Evolutionary conservation across 148 eudicot species (phyloP).

Genomic region (Chenopodium berlandieri): DNA sequence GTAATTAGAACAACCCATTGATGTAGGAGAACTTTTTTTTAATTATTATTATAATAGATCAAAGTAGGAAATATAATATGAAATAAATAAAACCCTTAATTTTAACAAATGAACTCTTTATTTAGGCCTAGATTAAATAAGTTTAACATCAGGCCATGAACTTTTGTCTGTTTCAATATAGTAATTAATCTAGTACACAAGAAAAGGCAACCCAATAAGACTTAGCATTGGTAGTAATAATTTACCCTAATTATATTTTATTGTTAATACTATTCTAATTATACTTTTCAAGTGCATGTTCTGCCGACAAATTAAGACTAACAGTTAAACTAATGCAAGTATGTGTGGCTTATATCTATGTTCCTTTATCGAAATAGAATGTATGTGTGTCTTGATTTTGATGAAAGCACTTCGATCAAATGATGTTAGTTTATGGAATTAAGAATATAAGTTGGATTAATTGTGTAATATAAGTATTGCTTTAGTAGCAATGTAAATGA

Average conservation of each 20-base stretch:
- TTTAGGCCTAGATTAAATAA: not conserved
- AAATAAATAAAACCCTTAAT: not conserved
- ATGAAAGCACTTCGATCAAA: too few relatives aligned
- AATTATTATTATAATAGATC: too few relatives aligned
- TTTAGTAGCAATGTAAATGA: too few relatives aligned
- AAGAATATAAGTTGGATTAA: not conserved
- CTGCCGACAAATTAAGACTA: constrained; percentile 3
- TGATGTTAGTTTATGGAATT: not conserved
- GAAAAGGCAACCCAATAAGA: not conserved
- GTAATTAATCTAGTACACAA: not conserved
- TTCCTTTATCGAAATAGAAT: too few relatives aligned
- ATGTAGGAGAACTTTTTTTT: too few relatives aligned
- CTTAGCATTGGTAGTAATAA: not conserved
- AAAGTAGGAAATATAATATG: too few relatives aligned
- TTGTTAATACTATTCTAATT: not conserved
- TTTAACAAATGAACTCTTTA: not conserved
- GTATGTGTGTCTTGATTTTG: not conserved
- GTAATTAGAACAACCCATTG: too few relatives aligned
- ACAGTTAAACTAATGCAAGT: not conserved
- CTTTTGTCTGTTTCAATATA: not conserved
- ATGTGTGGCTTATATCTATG: not conserved
- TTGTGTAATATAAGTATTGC: too few relatives aligned
- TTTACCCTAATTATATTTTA: not conserved
- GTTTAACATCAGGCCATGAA: not conserved
- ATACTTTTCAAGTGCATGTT: not conserved